phyloP scores from a whole-genome alignment of 306 rosid genomes.

The Alnus rubra region DNA sequence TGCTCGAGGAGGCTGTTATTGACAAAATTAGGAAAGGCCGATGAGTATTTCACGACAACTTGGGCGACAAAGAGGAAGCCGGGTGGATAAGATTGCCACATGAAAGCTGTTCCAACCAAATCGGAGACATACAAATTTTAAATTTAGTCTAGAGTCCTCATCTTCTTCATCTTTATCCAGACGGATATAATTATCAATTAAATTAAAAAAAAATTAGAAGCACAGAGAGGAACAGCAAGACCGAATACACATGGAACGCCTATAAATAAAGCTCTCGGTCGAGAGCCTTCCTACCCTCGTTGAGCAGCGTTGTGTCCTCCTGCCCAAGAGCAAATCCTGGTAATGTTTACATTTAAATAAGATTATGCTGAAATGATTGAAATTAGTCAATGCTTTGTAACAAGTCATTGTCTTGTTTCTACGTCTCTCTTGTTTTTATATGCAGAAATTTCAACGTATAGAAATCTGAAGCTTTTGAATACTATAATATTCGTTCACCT shows the following conservation, averaged over 20 bases:
- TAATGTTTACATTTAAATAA: neutral
- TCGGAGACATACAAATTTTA: neutral
- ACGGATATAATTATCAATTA: too few relatives aligned
- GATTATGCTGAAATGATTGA: neutral
- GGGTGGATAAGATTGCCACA: neutral
- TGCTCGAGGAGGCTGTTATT: neutral
- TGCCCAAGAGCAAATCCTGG: neutral
- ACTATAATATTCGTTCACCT: neutral
- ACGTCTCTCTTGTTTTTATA: conserved; percentile 10
- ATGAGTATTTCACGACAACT: neutral
- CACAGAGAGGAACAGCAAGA: neutral
- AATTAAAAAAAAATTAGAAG: too few relatives aligned
- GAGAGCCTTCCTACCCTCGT: too few relatives aligned
- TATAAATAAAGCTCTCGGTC: neutral
- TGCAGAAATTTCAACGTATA: neutral
- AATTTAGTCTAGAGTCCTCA: neutral
- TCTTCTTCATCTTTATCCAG: neutral
- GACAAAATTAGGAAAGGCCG: neutral
- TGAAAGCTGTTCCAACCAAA: neutral
- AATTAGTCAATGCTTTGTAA: neutral
- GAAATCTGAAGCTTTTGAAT: neutral
- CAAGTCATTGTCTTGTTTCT: conserved; percentile 1
- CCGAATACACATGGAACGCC: neutral
- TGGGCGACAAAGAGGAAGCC: neutral
- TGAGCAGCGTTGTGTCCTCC: neutral